Base-by-base conservation (phyloP, 768 basidiomycete genomes). In the Baorangia bicolor region DNA sequence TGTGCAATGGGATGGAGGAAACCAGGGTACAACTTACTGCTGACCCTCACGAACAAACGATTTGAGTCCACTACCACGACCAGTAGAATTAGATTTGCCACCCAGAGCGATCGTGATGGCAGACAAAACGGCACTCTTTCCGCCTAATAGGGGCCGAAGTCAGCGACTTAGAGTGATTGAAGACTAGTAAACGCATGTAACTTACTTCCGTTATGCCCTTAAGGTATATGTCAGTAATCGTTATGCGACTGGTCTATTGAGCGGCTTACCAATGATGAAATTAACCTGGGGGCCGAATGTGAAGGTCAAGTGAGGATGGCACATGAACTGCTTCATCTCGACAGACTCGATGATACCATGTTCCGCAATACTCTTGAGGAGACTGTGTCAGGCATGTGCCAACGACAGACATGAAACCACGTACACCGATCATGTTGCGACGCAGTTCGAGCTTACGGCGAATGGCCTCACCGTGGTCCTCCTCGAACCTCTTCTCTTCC, bases 241-340 rank as follows among this genome's bases (percentile, higher is more conserved):
- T 27, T 5, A 41, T 10, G 18, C 30, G 37, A 42, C 42, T 40
- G 12, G 28, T 44, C 25, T 21, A 53, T 45, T 21, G 21, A 21
- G 16, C 6, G 2, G 64, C 81, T 38, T 62, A 87, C 93, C 94
- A 37, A 96, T 96, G 62, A 99, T 91, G 67, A 98, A 98, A 74
- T 98, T 99, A 67, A 99, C 91, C 70, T 95, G 92, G 10, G 90
- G 88, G 0, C 94, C 93, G 59, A 98, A 93, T 2, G 81, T 80
- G 72, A 97, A 92, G 1, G 80, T 86, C 42, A 94, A 78, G 71
- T 80, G 86, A 69, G 85, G 81, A 74, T 98, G 95, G 71, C 94
- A 97, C 94, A 98, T 96, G 74, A 98, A 98, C 67, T 98, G 88
- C 65, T 85, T 80, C 83, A 93, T 85, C 66, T 94, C 88, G 40